Evolutionary conservation across 2,329 filamentous ascomycete genomes (phyloP).

Genomic region (Ceratocystiopsis sp.): DNA sequence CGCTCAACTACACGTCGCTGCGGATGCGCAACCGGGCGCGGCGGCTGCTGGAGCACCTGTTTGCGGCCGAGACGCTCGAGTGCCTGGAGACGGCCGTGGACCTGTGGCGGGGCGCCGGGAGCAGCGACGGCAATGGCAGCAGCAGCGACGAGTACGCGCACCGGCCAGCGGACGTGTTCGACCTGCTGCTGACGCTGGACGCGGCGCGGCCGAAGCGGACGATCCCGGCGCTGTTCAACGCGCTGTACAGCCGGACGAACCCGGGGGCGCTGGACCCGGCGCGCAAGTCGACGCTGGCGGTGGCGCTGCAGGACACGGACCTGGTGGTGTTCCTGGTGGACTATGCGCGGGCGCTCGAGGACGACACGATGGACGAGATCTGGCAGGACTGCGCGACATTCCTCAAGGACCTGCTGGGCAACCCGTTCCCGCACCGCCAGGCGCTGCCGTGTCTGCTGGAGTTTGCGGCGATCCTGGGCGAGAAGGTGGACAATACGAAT

Average conservation of each 20-base stretch:
- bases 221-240: slow-evolving; percentile 87
- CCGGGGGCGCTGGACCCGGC: slow-evolving; percentile 60
- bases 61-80: slow-evolving; percentile 80
- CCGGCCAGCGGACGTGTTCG: slow-evolving; percentile 47
- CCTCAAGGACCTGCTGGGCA: slow-evolving; percentile 72
- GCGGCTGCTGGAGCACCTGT: slow-evolving; percentile 79
- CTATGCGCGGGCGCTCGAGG: slow-evolving; percentile 78
- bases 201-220: slow-evolving; percentile 81
- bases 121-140: slow-evolving; percentile 18
- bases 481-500: slow-evolving; percentile 95
- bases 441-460: slow-evolving; percentile 73
- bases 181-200: slow-evolving; percentile 77
- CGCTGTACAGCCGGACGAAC: slow-evolving; percentile 88
- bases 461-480: slow-evolving; percentile 75
- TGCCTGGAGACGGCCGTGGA: slow-evolving; percentile 83
- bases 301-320: slow-evolving; percentile 67
- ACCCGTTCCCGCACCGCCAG: slow-evolving; percentile 88
- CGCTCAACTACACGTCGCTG: slow-evolving; percentile 78
- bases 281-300: slow-evolving; percentile 75
- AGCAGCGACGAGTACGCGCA: slow-evolving; percentile 14
- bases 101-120: slow-evolving; percentile 47
- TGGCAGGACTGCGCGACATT: slow-evolving; percentile 92
- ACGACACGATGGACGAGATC: slow-evolving; percentile 96
- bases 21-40: slow-evolving; percentile 81
- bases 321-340: slow-evolving; percentile 79